Evolutionary conservation across 2,329 filamentous ascomycete species (phyloP).

Genomic region (Fusarium verticillioides): DNA sequence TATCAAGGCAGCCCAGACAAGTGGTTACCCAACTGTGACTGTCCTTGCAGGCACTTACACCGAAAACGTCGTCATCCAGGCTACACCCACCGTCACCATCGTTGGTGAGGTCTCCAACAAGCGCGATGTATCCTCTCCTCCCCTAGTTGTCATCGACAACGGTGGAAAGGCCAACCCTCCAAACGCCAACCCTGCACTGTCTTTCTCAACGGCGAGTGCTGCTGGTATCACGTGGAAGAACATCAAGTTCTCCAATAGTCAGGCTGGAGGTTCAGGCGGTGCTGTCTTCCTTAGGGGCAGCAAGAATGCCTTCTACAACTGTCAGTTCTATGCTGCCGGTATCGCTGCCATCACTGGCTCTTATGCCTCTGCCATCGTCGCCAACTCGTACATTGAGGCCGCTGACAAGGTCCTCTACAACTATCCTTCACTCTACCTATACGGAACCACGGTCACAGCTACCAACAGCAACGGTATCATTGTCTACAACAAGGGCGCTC

Average conservation of each 20-base stretch:
- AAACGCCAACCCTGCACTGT: slow-evolving; percentile 1
- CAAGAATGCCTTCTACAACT: slow-evolving; percentile 51
- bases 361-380: slow-evolving; percentile 52
- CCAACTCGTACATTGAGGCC: slow-evolving; percentile 58
- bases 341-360: slow-evolving; percentile 41
- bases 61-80: slow-evolving; percentile 54
- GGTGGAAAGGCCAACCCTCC: neutral
- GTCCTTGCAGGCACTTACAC: slow-evolving; percentile 58
- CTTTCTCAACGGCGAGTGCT: neutral
- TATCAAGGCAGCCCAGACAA: slow-evolving; percentile 54
- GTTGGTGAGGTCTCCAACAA: slow-evolving; percentile 52
- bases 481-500: slow-evolving; percentile 53
- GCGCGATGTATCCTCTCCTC: slow-evolving; percentile 15
- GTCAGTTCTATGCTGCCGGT: slow-evolving; percentile 55
- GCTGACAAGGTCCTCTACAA: slow-evolving; percentile 55
- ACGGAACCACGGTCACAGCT: slow-evolving; percentile 55
- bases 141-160: slow-evolving; percentile 29
- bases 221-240: slow-evolving; percentile 30
- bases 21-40: slow-evolving; percentile 55
- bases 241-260: slow-evolving; percentile 37
- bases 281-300: slow-evolving; percentile 20
- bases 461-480: slow-evolving; percentile 45
- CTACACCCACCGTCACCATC: slow-evolving; percentile 55
- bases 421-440: slow-evolving; percentile 55
- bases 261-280: neutral